phyloP scores from a whole-genome alignment of 129 eudicot genomes.

The Flaveria linearis region DNA sequence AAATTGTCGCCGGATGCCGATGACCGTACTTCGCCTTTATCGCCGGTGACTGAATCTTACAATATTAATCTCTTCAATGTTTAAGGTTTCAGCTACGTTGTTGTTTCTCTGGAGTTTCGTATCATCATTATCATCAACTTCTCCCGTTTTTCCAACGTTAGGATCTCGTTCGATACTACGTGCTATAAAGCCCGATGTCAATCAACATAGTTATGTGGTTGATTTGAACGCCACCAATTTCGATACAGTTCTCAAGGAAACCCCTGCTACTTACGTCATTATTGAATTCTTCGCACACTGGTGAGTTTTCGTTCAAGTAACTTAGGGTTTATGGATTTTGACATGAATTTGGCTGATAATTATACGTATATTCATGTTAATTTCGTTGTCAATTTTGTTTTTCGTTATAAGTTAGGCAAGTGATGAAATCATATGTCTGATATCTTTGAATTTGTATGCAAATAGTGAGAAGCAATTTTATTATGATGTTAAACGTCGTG shows the following conservation, averaged over 20 bases:
- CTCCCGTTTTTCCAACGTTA: constrained; percentile 12
- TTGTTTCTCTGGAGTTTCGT: constrained; percentile 23
- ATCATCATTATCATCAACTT: constrained; percentile 30
- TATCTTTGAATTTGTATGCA: not conserved
- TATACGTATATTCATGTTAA: not conserved
- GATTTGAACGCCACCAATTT: constrained; percentile 79
- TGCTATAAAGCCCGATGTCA: constrained; percentile 31
- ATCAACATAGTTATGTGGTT: constrained; percentile 44
- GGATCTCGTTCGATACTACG: constrained; percentile 83
- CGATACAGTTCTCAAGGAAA: constrained; percentile 61
- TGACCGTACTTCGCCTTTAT: not conserved
- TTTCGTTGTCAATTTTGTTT: constrained; percentile 19
- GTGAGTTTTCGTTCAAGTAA: constrained; percentile 39
- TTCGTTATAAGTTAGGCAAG: not conserved
- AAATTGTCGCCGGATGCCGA: not conserved
- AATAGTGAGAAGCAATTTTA: constrained; percentile 4
- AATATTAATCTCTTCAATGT: constrained; percentile 35
- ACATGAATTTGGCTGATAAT: not conserved
- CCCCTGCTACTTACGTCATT: constrained; percentile 68
- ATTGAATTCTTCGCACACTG: constrained; percentile 97
- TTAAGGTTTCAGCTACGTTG: constrained; percentile 29
- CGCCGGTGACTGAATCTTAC: not conserved
- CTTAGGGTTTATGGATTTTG: constrained; percentile 18
- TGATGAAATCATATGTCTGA: constrained; percentile 10
- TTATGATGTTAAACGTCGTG: constrained; percentile 5